Conservation (phyloP, 352 stramenopile species). For the Globisporangium cederbergense region DNA sequence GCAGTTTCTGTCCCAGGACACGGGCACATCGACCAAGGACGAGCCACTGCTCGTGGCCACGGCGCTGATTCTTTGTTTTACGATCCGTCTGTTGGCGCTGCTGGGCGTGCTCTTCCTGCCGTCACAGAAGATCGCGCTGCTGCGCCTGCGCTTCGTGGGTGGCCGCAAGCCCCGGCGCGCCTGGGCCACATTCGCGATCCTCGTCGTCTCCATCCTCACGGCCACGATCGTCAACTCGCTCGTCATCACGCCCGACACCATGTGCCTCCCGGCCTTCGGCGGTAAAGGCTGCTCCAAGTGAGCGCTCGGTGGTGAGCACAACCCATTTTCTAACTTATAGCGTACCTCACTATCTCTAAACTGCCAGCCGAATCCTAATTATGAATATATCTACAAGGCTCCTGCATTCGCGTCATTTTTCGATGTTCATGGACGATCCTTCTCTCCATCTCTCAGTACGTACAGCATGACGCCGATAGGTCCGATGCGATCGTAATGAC, state of each 20-base stretch:
- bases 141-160: constrained; percentile 17
- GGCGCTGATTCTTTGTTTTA: constrained; percentile 26
- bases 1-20: constrained; percentile 16
- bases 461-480: too few species aligned
- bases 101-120: constrained; percentile 25
- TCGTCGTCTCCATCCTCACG: constrained; percentile 19
- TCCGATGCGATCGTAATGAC: too few species aligned
- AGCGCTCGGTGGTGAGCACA: neutral
- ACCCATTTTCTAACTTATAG: neutral
- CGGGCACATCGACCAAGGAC: constrained; percentile 19
- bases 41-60: constrained; percentile 27
- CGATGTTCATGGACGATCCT: too few species aligned
- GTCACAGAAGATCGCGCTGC: constrained; percentile 18
- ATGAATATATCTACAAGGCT: neutral
- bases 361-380: neutral
- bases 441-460: too few species aligned
- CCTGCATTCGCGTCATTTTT: too few species aligned
- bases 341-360: neutral
- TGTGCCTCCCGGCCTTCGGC: constrained; percentile 28
- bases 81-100: constrained; percentile 23
- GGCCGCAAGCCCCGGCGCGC: constrained; percentile 13
- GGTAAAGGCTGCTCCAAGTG: constrained; percentile 23
- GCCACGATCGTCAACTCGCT: constrained; percentile 24
- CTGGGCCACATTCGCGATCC: constrained; percentile 20
- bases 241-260: constrained; percentile 32